A percentile compares a stretch with the other conserved stretches of the same genome.
These are phyloP conservation scores for Rhizoclosmatium globosum DNA, from an alignment of 192 early-diverging fungal species.

Conservation along the genomic window DNA sequence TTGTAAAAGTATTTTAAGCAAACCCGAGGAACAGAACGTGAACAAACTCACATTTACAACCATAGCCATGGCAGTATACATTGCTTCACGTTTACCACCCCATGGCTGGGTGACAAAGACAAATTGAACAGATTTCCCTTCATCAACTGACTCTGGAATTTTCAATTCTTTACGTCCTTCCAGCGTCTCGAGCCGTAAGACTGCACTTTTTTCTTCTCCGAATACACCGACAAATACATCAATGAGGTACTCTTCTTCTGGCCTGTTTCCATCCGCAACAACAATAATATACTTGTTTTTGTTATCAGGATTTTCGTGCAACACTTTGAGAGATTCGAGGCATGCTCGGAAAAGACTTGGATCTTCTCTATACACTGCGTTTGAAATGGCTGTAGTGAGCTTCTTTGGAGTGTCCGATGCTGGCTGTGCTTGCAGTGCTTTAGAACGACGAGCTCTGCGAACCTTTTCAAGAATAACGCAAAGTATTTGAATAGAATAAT, in stretches of 20 bases:
- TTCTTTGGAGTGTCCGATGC: neutral
- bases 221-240: conserved; percentile 39
- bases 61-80: conserved; percentile 23
- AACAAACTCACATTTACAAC: neutral
- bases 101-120: conserved; percentile 16
- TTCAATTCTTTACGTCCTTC: conserved; percentile 10
- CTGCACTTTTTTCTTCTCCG: neutral
- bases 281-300: conserved; percentile 41
- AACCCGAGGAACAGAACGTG: neutral
- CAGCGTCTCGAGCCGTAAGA: conserved; percentile 19
- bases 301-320: conserved; percentile 36
- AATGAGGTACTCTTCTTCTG: conserved; percentile 40
- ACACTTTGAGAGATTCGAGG: conserved; percentile 8
- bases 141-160: neutral
- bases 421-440: neutral
- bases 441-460: neutral
- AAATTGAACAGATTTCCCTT: neutral
- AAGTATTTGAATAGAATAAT: conserved; percentile 27
- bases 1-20: neutral
- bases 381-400: conserved; percentile 32
- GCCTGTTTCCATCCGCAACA: conserved; percentile 41
- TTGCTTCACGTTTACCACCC: conserved; percentile 43
- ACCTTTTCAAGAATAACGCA: conserved; percentile 24
- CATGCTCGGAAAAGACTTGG: conserved; percentile 37
- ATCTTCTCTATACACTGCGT: conserved; percentile 44